phyloP scores from a whole-genome alignment of 208 protist species.

The Trypanosomatidae sp. region DNA sequence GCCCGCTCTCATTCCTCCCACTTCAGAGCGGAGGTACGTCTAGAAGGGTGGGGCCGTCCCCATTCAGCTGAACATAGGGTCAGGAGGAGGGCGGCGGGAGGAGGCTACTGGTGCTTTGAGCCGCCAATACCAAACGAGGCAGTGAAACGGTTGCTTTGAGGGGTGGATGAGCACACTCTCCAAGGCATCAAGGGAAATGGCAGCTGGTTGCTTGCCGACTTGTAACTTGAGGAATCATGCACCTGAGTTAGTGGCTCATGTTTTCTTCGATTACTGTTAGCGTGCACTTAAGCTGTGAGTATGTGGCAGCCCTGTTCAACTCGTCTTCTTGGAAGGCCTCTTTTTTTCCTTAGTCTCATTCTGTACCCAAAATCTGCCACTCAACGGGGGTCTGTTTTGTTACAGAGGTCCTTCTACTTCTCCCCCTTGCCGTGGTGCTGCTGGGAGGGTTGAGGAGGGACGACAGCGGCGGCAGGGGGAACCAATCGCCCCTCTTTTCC shows the following conservation, averaged over 20 bases:
- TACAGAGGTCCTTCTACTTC: not conserved
- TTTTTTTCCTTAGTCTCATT: not conserved
- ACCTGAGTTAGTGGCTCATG: not conserved
- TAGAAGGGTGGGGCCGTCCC: not conserved
- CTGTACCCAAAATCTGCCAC: not conserved
- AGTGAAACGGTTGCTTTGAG: not conserved
- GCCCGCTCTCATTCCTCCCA: not conserved
- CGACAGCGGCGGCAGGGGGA: not conserved
- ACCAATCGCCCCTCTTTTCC: not conserved
- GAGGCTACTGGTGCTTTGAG: not conserved
- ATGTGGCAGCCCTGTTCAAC: not conserved
- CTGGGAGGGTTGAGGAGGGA: not conserved
- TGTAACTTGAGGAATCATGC: not conserved
- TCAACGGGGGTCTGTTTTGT: not conserved
- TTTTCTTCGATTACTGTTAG: not conserved
- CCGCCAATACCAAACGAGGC: not conserved
- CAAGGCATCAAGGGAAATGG: not conserved
- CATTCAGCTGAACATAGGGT: not conserved
- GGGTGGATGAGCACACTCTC: not conserved
- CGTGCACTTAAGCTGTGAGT: not conserved
- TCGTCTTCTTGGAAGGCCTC: not conserved
- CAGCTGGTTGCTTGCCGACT: not conserved
- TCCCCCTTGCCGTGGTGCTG: not conserved
- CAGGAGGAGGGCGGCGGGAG: not conserved
- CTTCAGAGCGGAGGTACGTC: not conserved